Evolutionary conservation across 2,329 filamentous ascomycete species (phyloP).

Genomic region (Cyphellophora attinorum): DNA sequence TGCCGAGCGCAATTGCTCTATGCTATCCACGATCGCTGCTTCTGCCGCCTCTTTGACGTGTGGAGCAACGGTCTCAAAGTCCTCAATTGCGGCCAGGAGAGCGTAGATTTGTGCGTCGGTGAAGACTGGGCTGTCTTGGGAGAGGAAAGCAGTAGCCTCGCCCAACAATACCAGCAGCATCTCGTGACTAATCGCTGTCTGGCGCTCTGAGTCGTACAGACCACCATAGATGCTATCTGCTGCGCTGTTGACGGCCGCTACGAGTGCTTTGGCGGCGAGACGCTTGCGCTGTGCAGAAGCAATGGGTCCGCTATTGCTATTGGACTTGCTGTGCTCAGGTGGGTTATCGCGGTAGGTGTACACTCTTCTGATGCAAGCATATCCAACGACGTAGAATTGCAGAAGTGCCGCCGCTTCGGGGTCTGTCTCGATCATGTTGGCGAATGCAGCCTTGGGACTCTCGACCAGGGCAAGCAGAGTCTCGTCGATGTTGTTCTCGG

Average conservation of each 20-base stretch:
- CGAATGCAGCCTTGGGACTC: conserved; percentile 62
- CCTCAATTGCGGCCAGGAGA: conserved; percentile 68
- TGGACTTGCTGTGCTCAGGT: conserved; percentile 13
- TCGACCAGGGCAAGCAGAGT: conserved; percentile 61
- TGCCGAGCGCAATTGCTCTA: conserved; percentile 61
- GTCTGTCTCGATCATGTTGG: conserved; percentile 63
- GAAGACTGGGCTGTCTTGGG: conserved; percentile 46
- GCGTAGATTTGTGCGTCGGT: conserved; percentile 63
- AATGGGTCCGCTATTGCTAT: conserved; percentile 27
- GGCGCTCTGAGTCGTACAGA: conserved; percentile 69
- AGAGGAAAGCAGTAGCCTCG: conserved; percentile 69
- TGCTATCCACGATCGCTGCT: conserved; percentile 66
- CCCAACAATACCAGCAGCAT: conserved; percentile 75
- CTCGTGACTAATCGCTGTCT: conserved; percentile 80
- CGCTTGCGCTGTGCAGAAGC: conserved; percentile 49
- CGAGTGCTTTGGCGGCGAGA: conserved; percentile 62
- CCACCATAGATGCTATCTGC: conserved; percentile 88
- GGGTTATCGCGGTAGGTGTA: conserved; percentile 76
- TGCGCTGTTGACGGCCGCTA: conserved; percentile 76
- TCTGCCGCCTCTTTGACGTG: conserved; percentile 66
- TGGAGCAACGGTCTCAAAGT: conserved; percentile 64
- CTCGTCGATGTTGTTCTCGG: conserved; percentile 60
- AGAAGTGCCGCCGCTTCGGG: conserved; percentile 73
- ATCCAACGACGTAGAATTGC: conserved; percentile 79
- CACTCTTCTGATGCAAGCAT: conserved; percentile 81